A percentile compares a stretch with the other conserved stretches of the same genome.
phyloP scores from a whole-genome alignment of 2,329 filamentous ascomycete species.

The Fusarium staphyleae region DNA sequence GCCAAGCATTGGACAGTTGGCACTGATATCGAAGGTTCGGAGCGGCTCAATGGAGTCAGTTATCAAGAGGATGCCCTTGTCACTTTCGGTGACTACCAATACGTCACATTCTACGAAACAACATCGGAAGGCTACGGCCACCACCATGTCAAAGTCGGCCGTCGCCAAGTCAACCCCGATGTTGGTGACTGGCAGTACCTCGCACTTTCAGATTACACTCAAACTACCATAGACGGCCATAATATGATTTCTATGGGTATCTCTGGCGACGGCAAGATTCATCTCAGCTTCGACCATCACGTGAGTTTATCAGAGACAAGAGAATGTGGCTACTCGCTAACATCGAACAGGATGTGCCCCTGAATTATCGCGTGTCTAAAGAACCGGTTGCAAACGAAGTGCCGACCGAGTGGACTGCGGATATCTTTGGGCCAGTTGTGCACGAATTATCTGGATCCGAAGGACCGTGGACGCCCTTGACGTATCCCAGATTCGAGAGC shows the following conservation, averaged over 20 bases:
- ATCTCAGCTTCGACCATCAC: constrained; percentile 31
- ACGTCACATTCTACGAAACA: constrained; percentile 30
- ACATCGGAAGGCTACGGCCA: constrained; percentile 16
- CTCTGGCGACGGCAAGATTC: constrained; percentile 28
- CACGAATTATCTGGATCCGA: constrained; percentile 14
- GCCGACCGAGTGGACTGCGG: constrained; percentile 11
- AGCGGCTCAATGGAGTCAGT: constrained; percentile 30
- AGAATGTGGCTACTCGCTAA: background rate
- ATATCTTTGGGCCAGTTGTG: constrained; percentile 19
- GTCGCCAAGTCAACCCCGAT: constrained; percentile 3
- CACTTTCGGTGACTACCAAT: constrained; percentile 25
- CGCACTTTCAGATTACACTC: constrained; percentile 16
- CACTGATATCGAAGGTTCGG: constrained; percentile 23
- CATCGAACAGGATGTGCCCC: constrained; percentile 14
- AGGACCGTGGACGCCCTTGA: constrained; percentile 20
- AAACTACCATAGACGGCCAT: constrained; percentile 30
- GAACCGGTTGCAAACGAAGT: constrained; percentile 5
- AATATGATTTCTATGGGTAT: constrained; percentile 35
- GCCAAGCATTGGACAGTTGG: constrained; percentile 21
- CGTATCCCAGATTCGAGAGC: constrained; percentile 22
- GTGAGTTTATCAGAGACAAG: background rate
- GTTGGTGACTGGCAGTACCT: constrained; percentile 22
- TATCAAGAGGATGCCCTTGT: constrained; percentile 31
- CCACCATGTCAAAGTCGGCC: constrained; percentile 22
- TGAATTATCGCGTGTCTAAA: constrained; percentile 25